Evolutionary conservation across 352 stramenopile genomes (phyloP), one percentile per base, ranked within the genome.

Genomic region (Globisporangium ultimum): DNA sequence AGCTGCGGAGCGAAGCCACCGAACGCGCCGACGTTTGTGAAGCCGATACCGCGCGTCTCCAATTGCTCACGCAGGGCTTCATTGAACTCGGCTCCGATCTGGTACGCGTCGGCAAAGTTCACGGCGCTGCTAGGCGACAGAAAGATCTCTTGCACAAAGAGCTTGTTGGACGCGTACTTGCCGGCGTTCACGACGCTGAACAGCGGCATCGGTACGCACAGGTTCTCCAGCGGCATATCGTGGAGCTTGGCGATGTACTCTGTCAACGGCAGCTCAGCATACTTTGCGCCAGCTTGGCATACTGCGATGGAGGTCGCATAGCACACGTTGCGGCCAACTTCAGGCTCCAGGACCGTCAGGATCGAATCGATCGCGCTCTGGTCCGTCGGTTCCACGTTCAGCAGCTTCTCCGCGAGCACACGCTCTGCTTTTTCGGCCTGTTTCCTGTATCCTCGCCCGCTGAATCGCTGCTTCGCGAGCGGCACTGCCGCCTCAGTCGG

Each of bases 151-250:
- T 88, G 78, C 3, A 73, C 66, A 49, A 78, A 87, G 3, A 93
- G 71, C 50, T 89, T 87, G 67, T 80, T 91, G 28, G 82, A 86
- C 43, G 70, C 78, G 55, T 79, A 75, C 22, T 59, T 69, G 21
- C 76, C 80, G n/a, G 68, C 80, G 47, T 93, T 90, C 38, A 89
- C 55, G 20, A 93, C 53, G 41, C 79, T 91, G 17, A 93, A 87
- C 3, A 88, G 66, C 22, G 84, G 84, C 77, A 93, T 88, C 4
- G 84, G 81, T 0, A 89, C 34, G 32, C 78, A 86, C 13, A 72
- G 53, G 15, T 53, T 79, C 56, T 87, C 76, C 0, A 71, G 28
- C 1, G 70, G 67, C 13, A 78, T 55, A 40, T 86, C 79, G 8
- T 71, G 58, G 10, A 93, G 55, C 32, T 61, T 53, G 2, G 79